phyloP scores from a whole-genome alignment of 305 asterid genomes.

The Fraxinus platypoda region DNA sequence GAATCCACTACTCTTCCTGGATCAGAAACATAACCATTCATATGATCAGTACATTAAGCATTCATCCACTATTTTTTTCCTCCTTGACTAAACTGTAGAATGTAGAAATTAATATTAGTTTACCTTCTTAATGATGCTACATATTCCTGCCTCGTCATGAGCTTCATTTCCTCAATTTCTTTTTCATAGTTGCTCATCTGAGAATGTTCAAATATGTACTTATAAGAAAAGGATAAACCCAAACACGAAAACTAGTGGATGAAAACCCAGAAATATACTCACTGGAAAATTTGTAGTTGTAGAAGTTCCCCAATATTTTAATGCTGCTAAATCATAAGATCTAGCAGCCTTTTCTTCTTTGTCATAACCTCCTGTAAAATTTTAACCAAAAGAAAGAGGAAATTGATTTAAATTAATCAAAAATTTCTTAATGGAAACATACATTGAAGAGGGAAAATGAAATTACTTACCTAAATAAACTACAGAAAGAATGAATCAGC shows the following conservation, averaged over 20 bases:
- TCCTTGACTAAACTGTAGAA: background rate
- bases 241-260: background rate
- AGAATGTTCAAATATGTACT: background rate
- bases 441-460: slow-evolving; percentile 3
- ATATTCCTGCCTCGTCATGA: slow-evolving; percentile 80
- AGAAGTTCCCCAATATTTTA: slow-evolving; percentile 83
- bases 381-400: background rate
- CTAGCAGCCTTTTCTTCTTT: slow-evolving; percentile 90
- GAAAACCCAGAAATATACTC: slow-evolving; percentile 12
- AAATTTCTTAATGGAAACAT: slow-evolving; percentile 14
- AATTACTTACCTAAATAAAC: slow-evolving; percentile 78
- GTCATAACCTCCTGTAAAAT: slow-evolving; percentile 74
- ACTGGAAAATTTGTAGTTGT: slow-evolving; percentile 87
- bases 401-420: background rate
- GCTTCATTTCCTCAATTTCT: slow-evolving; percentile 82
- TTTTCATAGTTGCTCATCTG: slow-evolving; percentile 78
- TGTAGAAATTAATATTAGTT: background rate
- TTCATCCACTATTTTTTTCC: background rate
- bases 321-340: slow-evolving; percentile 80
- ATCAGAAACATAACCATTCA: background rate
- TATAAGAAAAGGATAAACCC: background rate
- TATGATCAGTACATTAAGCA: background rate
- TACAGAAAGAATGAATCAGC: slow-evolving; percentile 39
- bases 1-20: slow-evolving; percentile 90
- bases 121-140: slow-evolving; percentile 74